Evolutionary conservation across 768 basidiomycete genomes (phyloP).

Genomic region (Lactifluus hygrophoroides): DNA sequence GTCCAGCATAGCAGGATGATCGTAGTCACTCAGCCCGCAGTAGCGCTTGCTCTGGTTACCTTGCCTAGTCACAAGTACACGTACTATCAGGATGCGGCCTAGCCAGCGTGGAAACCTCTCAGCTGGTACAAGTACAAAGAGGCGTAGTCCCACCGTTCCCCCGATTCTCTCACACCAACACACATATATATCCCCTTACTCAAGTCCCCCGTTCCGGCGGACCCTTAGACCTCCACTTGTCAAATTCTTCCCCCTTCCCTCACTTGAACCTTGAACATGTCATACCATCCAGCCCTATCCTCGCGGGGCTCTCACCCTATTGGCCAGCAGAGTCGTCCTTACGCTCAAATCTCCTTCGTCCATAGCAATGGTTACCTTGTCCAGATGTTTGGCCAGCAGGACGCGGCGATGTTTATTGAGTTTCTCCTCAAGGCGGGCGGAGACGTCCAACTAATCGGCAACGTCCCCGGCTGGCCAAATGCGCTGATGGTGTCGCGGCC

Average conservation of each 20-base stretch:
- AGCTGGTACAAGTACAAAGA: conserved; percentile 7
- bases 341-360: not conserved
- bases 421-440: conserved; percentile 8
- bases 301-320: not conserved
- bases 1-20: conserved; percentile 5
- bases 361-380: conserved; percentile 2
- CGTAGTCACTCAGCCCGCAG: not conserved
- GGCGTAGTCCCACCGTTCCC: not conserved
- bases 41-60: conserved; percentile 3
- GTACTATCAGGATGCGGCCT: conserved; percentile 18
- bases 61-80: conserved; percentile 10
- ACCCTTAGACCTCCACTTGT: not conserved
- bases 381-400: conserved; percentile 11
- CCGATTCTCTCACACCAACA: not conserved
- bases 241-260: not conserved
- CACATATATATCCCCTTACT: not conserved
- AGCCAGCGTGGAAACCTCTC: conserved; percentile 5
- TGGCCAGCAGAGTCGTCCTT: not conserved
- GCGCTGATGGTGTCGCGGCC: conserved; percentile 5
- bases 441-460: not conserved
- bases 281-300: not conserved
- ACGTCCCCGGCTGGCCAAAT: conserved; percentile 2
- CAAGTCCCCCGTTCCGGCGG: not conserved
- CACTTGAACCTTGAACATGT: not conserved
- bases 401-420: conserved; percentile 9